Conservation (phyloP, 257 asterid genomes). For the Solanum ossicruentum region DNA sequence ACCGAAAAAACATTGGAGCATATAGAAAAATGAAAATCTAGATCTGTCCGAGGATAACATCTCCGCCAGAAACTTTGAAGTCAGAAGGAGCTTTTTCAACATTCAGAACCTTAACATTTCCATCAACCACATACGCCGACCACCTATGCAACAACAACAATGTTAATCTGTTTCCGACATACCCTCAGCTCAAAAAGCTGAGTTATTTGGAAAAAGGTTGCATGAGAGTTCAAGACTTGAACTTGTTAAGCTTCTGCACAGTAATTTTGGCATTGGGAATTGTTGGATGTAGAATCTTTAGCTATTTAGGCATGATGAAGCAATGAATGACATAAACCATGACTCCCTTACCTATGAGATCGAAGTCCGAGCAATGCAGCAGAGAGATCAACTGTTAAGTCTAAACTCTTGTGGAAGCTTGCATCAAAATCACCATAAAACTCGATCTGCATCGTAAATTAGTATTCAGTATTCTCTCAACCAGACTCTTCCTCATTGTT, state of each 20-base stretch:
- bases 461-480: background rate
- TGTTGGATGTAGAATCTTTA: background rate
- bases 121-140: constrained; percentile 91
- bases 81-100: constrained; percentile 84
- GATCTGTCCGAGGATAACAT: constrained; percentile 67
- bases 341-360: constrained; percentile 48
- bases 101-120: constrained; percentile 66
- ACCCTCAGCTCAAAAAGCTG: background rate
- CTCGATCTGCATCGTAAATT: constrained; percentile 45
- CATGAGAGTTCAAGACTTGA: background rate
- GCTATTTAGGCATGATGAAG: background rate
- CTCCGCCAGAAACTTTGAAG: constrained; percentile 81
- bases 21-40: background rate
- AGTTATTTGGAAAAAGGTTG: background rate
- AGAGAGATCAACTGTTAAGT: constrained; percentile 61
- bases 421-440: constrained; percentile 96
- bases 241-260: background rate
- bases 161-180: background rate
- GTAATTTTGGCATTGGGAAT: background rate
- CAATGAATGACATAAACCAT: background rate
- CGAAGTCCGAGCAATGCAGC: constrained; percentile 86
- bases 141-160: constrained; percentile 33
- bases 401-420: constrained; percentile 86
- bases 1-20: background rate
- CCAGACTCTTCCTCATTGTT: background rate